A percentile compares a stretch with the other conserved stretches of the same genome.
These are phyloP conservation scores for Sungouiozyma ichnusensis DNA, from an alignment of 805 yeast species.

Conservation along the genomic window DNA sequence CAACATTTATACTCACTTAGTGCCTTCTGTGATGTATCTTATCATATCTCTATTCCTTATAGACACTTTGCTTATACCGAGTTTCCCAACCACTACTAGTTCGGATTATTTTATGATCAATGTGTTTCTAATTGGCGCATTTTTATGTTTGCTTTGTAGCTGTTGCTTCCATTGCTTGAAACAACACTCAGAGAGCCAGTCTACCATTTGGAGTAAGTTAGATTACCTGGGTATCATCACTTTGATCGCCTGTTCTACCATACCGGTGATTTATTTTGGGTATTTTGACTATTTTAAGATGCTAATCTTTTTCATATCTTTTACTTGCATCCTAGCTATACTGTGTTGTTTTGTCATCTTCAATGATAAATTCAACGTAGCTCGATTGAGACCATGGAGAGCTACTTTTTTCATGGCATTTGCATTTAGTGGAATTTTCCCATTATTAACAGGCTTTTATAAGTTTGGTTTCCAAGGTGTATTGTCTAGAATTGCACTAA, in stretches of 20 bases:
- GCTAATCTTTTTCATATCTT: slow-evolving; percentile 20
- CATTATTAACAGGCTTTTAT: slow-evolving; percentile 45
- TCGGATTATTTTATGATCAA: slow-evolving; percentile 42
- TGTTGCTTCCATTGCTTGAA: slow-evolving; percentile 59
- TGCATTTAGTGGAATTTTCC: slow-evolving; percentile 67
- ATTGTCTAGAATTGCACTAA: slow-evolving; percentile 41
- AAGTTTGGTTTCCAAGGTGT: slow-evolving; percentile 44
- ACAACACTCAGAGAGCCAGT: slow-evolving; percentile 49
- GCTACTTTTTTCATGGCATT: slow-evolving; percentile 70
- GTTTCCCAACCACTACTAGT: slow-evolving; percentile 28
- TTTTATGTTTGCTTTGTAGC: slow-evolving; percentile 50
- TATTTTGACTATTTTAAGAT: slow-evolving; percentile 29
- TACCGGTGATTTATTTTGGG: slow-evolving; percentile 40
- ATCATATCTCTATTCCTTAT: slow-evolving; percentile 19
- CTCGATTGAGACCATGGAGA: slow-evolving; percentile 60
- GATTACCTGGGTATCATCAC: slow-evolving; percentile 70
- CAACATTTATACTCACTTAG: slow-evolving; percentile 57
- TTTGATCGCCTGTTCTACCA: slow-evolving; percentile 53
- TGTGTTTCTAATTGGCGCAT: slow-evolving; percentile 48
- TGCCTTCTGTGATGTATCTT: slow-evolving; percentile 31
- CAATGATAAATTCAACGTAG: slow-evolving; percentile 52
- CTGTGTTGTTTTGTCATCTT: slow-evolving; percentile 56
- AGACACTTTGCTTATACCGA: slow-evolving; percentile 23
- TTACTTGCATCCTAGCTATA: slow-evolving; percentile 47
- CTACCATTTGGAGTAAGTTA: slow-evolving; percentile 52